These are phyloP conservation scores for Polysphondylium violaceum DNA, from an alignment of 78 protist species.

Conservation along the genomic window DNA sequence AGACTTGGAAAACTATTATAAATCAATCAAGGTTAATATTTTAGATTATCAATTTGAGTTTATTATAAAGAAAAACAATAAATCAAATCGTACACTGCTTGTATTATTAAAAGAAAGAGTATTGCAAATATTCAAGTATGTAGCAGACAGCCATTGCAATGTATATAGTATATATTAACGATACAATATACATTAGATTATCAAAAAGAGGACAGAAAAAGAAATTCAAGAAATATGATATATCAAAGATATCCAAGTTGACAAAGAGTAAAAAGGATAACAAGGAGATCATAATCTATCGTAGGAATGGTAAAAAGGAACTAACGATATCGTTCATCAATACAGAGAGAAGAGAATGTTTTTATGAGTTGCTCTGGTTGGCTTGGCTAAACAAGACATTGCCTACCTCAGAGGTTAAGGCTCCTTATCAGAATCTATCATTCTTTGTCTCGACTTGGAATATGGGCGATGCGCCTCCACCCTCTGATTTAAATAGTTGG, in stretches of 20 bases:
- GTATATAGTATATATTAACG: not conserved
- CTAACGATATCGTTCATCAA: not conserved
- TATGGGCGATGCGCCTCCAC: slow-evolving; percentile 85
- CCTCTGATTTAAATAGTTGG: slow-evolving; percentile 43
- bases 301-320: slow-evolving; percentile 31
- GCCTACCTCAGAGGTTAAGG: slow-evolving; percentile 37
- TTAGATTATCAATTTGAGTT: slow-evolving; percentile 61
- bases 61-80: slow-evolving; percentile 38
- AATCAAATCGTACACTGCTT: slow-evolving; percentile 17
- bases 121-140: slow-evolving; percentile 35
- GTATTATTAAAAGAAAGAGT: slow-evolving; percentile 23
- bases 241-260: slow-evolving; percentile 6
- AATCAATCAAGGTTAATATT: slow-evolving; percentile 42
- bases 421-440: slow-evolving; percentile 18
- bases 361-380: slow-evolving; percentile 64
- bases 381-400: not conserved
- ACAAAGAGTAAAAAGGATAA: slow-evolving; percentile 1
- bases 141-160: not conserved
- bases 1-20: slow-evolving; percentile 57
- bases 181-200: not conserved
- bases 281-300: not conserved
- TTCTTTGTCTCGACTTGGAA: slow-evolving; percentile 74
- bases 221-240: slow-evolving; percentile 10
- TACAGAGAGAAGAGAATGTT: slow-evolving; percentile 58
- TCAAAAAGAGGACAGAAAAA: slow-evolving; percentile 41